These are phyloP conservation scores for Tausonia pullulans DNA, from an alignment of 1,284 basidiomycete species.

Conservation along the genomic window DNA sequence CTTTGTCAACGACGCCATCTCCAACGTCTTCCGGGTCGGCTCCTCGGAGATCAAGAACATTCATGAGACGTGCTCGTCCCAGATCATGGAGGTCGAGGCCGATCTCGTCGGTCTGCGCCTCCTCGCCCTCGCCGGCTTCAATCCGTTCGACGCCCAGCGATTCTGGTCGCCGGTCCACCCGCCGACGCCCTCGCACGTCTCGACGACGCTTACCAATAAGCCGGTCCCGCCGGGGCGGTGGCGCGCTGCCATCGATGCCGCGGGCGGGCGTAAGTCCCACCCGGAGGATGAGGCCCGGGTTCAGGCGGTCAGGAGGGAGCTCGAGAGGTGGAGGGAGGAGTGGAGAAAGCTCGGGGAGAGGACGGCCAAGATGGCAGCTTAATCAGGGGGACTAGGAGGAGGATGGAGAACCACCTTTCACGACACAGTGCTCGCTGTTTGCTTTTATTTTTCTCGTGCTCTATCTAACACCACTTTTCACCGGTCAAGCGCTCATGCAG, in stretches of 20 bases:
- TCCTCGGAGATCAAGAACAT: slow-evolving; percentile 49
- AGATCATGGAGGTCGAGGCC: slow-evolving; percentile 73
- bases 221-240: neutral
- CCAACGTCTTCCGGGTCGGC: slow-evolving; percentile 60
- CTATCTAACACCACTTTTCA: too few relatives aligned
- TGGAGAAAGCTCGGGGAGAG: neutral
- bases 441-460: too few relatives aligned
- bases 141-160: slow-evolving; percentile 56
- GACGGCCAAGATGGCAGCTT: too few relatives aligned
- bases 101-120: slow-evolving; percentile 73
- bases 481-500: neutral
- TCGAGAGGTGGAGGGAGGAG: slow-evolving; percentile 53
- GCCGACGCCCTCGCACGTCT: slow-evolving; percentile 9
- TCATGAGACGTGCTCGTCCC: slow-evolving; percentile 1
- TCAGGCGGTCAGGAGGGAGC: slow-evolving; percentile 48
- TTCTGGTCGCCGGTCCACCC: slow-evolving; percentile 51
- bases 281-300: slow-evolving; percentile 52
- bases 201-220: slow-evolving; percentile 6
- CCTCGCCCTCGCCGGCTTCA: slow-evolving; percentile 75
- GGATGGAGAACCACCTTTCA: too few relatives aligned
- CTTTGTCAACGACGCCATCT: slow-evolving; percentile 80
- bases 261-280: slow-evolving; percentile 37
- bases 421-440: too few relatives aligned
- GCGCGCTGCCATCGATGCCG: neutral
- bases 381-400: too few relatives aligned